Percentiles rank a stretch among this genome's conserved stretches.
phyloP scores from a whole-genome alignment of 2,329 filamentous ascomycete species.

The Arthroderma sp. region DNA sequence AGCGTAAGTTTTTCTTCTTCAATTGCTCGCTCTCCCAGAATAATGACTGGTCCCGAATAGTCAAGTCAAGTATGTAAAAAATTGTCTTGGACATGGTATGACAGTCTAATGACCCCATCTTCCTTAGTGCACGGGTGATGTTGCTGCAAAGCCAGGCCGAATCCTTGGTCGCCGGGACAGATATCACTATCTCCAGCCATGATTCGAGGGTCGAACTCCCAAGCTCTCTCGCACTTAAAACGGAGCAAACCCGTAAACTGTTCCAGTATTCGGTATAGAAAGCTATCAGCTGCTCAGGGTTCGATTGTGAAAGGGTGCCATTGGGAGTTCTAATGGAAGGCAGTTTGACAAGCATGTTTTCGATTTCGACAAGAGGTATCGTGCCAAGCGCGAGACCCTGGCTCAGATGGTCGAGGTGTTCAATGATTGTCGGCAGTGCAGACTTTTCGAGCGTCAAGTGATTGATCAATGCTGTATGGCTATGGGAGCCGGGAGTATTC shows the following conservation, averaged over 20 bases:
- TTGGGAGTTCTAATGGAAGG: slow-evolving; percentile 15
- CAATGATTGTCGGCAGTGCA: slow-evolving; percentile 14
- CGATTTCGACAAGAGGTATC: slow-evolving; percentile 25
- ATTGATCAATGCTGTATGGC: slow-evolving; percentile 24
- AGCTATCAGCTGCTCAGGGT: slow-evolving; percentile 15
- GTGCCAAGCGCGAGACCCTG: slow-evolving; percentile 26
- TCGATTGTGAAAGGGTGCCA: slow-evolving; percentile 11
- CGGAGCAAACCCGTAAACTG: slow-evolving; percentile 26
- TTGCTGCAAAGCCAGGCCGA: slow-evolving; percentile 21
- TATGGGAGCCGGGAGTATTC: slow-evolving; percentile 27
- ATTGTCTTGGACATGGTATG: neutral
- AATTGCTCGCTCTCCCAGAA: neutral
- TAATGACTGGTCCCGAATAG: neutral
- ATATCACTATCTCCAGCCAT: slow-evolving; percentile 25
- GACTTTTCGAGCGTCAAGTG: slow-evolving; percentile 14
- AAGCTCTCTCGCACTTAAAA: slow-evolving; percentile 26
- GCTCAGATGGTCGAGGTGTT: slow-evolving; percentile 17
- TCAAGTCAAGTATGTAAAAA: neutral
- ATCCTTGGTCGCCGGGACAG: slow-evolving; percentile 7
- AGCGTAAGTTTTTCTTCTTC: neutral
- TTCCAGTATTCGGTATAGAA: slow-evolving; percentile 27
- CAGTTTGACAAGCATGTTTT: slow-evolving; percentile 22
- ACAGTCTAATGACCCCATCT: neutral
- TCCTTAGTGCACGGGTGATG: slow-evolving; percentile 17
- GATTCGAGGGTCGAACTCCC: slow-evolving; percentile 19